A percentile compares a stretch with the other conserved stretches of the same genome.
Conservation (phyloP, 1,139 yeast genomes). For the Kodamaea ohmeri region DNA sequence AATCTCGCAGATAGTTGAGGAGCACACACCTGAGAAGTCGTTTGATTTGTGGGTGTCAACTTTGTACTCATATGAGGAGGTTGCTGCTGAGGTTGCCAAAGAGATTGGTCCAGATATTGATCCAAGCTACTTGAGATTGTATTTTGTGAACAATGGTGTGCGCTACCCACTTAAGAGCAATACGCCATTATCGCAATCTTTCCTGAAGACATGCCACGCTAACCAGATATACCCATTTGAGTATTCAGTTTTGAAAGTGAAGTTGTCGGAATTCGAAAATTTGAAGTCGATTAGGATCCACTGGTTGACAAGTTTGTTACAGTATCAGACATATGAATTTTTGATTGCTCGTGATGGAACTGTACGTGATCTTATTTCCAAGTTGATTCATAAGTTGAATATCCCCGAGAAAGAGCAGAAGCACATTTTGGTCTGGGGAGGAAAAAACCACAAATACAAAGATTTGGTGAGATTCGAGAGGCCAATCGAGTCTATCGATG, state of each 20-base stretch:
- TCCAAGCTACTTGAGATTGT: conserved; percentile 63
- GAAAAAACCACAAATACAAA: conserved; percentile 40
- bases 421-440: conserved; percentile 60
- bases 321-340: conserved; percentile 67
- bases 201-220: conserved; percentile 49
- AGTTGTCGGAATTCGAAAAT: conserved; percentile 73
- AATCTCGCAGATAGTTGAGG: conserved; percentile 13
- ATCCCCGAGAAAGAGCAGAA: conserved; percentile 48
- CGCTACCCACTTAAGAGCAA: conserved; percentile 48
- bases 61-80: conserved; percentile 53
- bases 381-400: conserved; percentile 55
- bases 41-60: conserved; percentile 73
- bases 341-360: conserved; percentile 63
- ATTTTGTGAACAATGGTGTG: conserved; percentile 55
- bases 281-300: conserved; percentile 61
- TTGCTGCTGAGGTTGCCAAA: conserved; percentile 59
- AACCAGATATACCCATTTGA: conserved; percentile 52
- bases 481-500: conserved; percentile 33
- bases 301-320: conserved; percentile 63
- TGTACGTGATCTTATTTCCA: conserved; percentile 53
- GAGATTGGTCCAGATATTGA: conserved; percentile 47
- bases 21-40: conserved; percentile 17
- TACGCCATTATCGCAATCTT: conserved; percentile 41
- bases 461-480: conserved; percentile 39
- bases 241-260: conserved; percentile 74